Evolutionary conservation across 495 filamentous ascomycete species (phyloP).

Genomic region (Penicillium ochrochloron): DNA sequence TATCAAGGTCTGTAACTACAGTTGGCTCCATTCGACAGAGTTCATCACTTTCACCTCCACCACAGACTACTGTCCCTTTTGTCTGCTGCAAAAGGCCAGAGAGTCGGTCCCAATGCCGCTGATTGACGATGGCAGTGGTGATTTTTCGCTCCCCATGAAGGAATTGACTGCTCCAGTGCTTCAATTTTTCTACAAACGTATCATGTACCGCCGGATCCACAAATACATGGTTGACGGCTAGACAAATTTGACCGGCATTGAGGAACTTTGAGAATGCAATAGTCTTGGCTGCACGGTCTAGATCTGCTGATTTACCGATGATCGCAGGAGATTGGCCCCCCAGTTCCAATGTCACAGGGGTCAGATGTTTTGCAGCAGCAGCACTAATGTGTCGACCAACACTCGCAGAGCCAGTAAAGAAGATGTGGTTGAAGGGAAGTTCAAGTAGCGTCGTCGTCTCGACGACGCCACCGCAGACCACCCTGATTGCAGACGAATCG

Average conservation of each 20-base stretch:
- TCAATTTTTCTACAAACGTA: not conserved
- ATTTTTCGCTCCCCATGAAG: not conserved
- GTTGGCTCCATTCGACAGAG: slow-evolving; percentile 1
- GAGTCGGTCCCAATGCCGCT: not conserved
- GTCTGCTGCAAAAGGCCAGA: slow-evolving; percentile 1
- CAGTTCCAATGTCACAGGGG: not conserved
- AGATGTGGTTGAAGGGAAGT: slow-evolving; percentile 4
- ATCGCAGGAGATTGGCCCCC: not conserved
- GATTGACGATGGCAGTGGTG: not conserved
- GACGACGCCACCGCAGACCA: not conserved
- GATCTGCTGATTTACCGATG: not conserved
- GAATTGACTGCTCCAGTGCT: not conserved
- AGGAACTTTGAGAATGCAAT: not conserved
- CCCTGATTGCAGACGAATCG: not conserved
- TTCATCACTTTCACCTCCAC: not conserved
- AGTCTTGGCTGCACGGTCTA: not conserved
- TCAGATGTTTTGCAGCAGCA: not conserved
- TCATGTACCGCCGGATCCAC: not conserved
- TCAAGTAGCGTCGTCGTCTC: not conserved
- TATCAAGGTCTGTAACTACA: slow-evolving; percentile 1
- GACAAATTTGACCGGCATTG: slow-evolving; percentile 1
- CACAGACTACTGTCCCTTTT: not conserved
- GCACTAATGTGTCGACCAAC: not conserved
- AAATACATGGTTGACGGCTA: not conserved
- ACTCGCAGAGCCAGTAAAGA: not conserved